phyloP scores from a whole-genome alignment of 2,329 filamentous ascomycete species.

The Teratosphaeria pseudoeucalypti region DNA sequence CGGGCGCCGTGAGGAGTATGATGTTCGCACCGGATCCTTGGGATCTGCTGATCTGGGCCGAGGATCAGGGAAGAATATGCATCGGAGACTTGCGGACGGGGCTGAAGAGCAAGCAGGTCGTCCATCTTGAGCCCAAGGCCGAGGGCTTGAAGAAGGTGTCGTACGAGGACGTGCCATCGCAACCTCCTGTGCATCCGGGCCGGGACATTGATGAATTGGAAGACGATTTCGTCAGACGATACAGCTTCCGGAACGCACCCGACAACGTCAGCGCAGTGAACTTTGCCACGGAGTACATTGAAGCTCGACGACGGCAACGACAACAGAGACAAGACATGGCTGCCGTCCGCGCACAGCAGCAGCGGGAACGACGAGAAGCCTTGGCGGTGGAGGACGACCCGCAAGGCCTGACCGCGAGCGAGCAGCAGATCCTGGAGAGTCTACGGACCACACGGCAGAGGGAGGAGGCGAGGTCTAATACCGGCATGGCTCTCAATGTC shows the following conservation, averaged over 20 bases:
- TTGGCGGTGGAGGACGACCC: conserved; percentile 32
- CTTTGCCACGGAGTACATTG: conserved; percentile 34
- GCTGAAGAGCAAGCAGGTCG: conserved; percentile 57
- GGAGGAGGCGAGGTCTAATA: conserved; percentile 30
- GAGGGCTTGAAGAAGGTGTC: conserved; percentile 46
- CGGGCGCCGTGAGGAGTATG: conserved; percentile 82
- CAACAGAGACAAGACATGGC: conserved; percentile 24
- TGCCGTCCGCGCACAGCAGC: neutral
- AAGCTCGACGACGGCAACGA: conserved; percentile 27
- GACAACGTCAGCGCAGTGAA: conserved; percentile 30
- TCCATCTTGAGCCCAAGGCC: conserved; percentile 51
- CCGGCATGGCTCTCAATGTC: conserved; percentile 29
- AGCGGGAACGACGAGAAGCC: conserved; percentile 13
- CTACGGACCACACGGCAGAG: conserved; percentile 34
- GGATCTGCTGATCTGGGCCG: conserved; percentile 88
- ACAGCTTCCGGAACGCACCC: conserved; percentile 26
- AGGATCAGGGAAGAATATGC: conserved; percentile 69
- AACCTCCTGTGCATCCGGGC: conserved; percentile 1
- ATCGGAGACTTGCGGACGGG: conserved; percentile 62
- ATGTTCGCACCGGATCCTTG: conserved; percentile 81
- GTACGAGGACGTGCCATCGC: conserved; percentile 20
- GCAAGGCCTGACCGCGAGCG: conserved; percentile 34
- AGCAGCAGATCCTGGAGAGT: conserved; percentile 37
- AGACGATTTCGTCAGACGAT: conserved; percentile 34
- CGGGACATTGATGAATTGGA: conserved; percentile 36